Conservation (phyloP, 2,329 filamentous ascomycete genomes). For the Pseudomassariella vexata region DNA sequence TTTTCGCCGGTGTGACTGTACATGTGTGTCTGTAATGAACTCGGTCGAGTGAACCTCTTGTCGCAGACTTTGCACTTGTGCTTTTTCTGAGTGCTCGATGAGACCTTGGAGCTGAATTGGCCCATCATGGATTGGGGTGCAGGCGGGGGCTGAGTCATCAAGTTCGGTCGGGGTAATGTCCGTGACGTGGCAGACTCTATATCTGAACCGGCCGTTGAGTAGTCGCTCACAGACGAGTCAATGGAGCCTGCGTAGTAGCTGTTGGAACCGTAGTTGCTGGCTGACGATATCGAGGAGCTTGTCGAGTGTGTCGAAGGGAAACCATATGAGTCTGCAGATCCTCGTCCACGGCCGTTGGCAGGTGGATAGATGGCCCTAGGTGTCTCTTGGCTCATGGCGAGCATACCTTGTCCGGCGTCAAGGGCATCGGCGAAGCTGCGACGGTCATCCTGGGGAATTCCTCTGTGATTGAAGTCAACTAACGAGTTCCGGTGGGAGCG, state of each 20-base stretch:
- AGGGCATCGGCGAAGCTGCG: slow-evolving; percentile 81
- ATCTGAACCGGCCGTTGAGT: slow-evolving; percentile 83
- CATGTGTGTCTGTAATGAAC: slow-evolving; percentile 94
- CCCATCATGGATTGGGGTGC: slow-evolving; percentile 98
- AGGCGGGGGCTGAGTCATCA: slow-evolving; percentile 63
- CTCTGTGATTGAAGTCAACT: slow-evolving; percentile 60
- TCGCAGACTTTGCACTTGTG: slow-evolving; percentile 99
- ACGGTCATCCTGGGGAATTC: slow-evolving; percentile 48
- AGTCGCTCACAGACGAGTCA: slow-evolving; percentile 82
- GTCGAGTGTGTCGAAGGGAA: slow-evolving; percentile 82
- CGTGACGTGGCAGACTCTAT: slow-evolving; percentile 75
- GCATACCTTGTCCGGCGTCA: slow-evolving; percentile 89
- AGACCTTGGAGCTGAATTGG: slow-evolving; percentile 95
- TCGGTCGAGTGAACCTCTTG: slow-evolving; percentile 92
- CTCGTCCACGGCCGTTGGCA: slow-evolving; percentile 50
- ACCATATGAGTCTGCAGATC: slow-evolving; percentile 80
- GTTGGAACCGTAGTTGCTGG: slow-evolving; percentile 65
- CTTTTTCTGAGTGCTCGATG: slow-evolving; percentile 95
- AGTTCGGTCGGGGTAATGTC: slow-evolving; percentile 73
- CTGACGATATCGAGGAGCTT: slow-evolving; percentile 86
- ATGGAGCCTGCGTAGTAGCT: slow-evolving; percentile 82
- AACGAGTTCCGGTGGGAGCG: slow-evolving; percentile 52
- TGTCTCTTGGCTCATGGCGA: slow-evolving; percentile 92
- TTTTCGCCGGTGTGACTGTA: slow-evolving; percentile 98
- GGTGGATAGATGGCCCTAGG: slow-evolving; percentile 83